Conservation (phyloP, 2,329 filamentous ascomycete species). For the Talaromyces pinophilus region DNA sequence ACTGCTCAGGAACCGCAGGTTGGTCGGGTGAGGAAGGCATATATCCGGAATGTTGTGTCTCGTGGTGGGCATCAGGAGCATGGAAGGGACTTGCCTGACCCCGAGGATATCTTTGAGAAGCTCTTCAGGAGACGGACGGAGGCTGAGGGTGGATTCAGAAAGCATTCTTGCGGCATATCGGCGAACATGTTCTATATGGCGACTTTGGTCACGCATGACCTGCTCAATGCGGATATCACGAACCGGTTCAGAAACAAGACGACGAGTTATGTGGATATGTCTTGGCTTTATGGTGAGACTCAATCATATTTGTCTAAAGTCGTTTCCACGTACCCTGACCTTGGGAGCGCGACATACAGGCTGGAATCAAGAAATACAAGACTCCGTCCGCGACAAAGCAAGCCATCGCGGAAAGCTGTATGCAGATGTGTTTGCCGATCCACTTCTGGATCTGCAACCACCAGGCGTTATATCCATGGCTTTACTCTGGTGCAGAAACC, state of each 20-base stretch:
- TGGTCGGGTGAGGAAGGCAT: conserved; percentile 1
- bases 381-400: conserved; percentile 12
- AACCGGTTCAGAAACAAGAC: conserved; percentile 41
- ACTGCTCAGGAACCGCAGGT: conserved; percentile 50
- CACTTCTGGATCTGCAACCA: conserved; percentile 36
- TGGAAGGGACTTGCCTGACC: not conserved
- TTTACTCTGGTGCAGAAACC: conserved; percentile 43
- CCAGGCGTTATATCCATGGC: conserved; percentile 39
- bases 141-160: conserved; percentile 24
- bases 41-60: conserved; percentile 2
- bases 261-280: conserved; percentile 53
- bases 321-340: not conserved
- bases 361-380: conserved; percentile 38
- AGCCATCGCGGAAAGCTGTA: conserved; percentile 39
- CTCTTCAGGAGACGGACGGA: conserved; percentile 1
- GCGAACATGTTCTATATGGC: conserved; percentile 53
- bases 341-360: conserved; percentile 32
- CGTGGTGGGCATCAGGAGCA: not conserved
- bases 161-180: conserved; percentile 50
- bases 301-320: not conserved
- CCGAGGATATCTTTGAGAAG: conserved; percentile 7
- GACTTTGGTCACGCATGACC: conserved; percentile 55
- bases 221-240: conserved; percentile 45
- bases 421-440: conserved; percentile 41
- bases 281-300: conserved; percentile 46